These are phyloP conservation scores for Neurospora sp. DNA, from an alignment of 495 filamentous ascomycete genomes.

Conservation along the genomic window DNA sequence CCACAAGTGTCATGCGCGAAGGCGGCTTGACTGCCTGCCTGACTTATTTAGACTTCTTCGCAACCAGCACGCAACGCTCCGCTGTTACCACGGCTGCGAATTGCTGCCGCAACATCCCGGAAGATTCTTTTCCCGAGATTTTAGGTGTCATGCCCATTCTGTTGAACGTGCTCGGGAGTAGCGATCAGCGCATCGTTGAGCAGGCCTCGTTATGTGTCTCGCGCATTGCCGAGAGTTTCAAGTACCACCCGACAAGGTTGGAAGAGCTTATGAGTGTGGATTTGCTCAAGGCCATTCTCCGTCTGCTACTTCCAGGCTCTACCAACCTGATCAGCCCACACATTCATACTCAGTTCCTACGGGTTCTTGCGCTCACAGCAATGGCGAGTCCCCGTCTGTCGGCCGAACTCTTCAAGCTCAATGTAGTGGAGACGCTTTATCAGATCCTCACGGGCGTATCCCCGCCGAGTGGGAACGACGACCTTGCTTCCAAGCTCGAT, in stretches of 20 bases:
- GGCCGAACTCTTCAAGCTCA: constrained; percentile 87
- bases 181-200: constrained; percentile 92
- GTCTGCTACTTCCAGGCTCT: constrained; percentile 83
- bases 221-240: constrained; percentile 95
- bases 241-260: constrained; percentile 70
- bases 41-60: constrained; percentile 93
- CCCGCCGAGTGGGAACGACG: constrained; percentile 67
- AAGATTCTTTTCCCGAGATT: constrained; percentile 82
- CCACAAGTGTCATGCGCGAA: constrained; percentile 89
- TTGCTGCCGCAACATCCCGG: constrained; percentile 91
- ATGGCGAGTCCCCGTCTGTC: constrained; percentile 80
- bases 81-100: constrained; percentile 96
- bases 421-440: constrained; percentile 94
- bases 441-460: constrained; percentile 97
- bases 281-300: constrained; percentile 76
- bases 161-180: constrained; percentile 78
- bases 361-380: constrained; percentile 78
- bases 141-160: constrained; percentile 93
- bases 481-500: constrained; percentile 83
- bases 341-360: constrained; percentile 94
- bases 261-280: constrained; percentile 85
- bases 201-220: constrained; percentile 94
- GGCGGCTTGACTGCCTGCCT: constrained; percentile 90
- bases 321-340: constrained; percentile 91
- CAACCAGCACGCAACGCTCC: constrained; percentile 91